Percentiles rank a stretch among this genome's conserved stretches.
phyloP scores from a whole-genome alignment of 1,139 yeast species.

The Yamadazyma spencermartinsiae region DNA sequence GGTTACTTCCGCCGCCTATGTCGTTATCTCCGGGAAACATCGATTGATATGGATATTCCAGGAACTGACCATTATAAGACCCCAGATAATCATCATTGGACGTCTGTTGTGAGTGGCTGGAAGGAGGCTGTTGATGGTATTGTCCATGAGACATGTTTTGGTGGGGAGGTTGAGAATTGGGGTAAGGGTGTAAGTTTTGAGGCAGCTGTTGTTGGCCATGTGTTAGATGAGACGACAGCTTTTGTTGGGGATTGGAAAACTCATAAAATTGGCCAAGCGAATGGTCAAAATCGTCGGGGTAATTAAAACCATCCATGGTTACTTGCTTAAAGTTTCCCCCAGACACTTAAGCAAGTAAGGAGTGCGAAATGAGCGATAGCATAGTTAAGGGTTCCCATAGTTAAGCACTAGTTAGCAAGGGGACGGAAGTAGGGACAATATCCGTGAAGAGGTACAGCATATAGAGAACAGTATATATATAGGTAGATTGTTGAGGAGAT shows the following conservation, averaged over 20 bases:
- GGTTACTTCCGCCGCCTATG: not conserved
- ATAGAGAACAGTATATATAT: too few species aligned
- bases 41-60: not conserved
- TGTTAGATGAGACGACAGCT: not conserved
- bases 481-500: too few species aligned
- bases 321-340: not conserved
- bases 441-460: too few species aligned
- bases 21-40: not conserved
- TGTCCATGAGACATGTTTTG: not conserved
- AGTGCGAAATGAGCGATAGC: not conserved
- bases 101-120: not conserved
- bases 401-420: not conserved
- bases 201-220: not conserved
- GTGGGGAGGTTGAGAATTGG: not conserved
- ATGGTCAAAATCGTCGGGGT: not conserved
- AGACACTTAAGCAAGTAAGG: constrained; percentile 1
- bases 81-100: not conserved
- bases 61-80: not conserved
- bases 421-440: not conserved
- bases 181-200: not conserved
- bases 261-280: not conserved
- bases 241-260: not conserved
- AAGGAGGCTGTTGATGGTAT: not conserved
- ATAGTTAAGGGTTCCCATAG: too few species aligned
- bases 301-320: constrained; percentile 2